Conservation (phyloP, 495 filamentous ascomycete genomes). For the Immersiella caudata region DNA sequence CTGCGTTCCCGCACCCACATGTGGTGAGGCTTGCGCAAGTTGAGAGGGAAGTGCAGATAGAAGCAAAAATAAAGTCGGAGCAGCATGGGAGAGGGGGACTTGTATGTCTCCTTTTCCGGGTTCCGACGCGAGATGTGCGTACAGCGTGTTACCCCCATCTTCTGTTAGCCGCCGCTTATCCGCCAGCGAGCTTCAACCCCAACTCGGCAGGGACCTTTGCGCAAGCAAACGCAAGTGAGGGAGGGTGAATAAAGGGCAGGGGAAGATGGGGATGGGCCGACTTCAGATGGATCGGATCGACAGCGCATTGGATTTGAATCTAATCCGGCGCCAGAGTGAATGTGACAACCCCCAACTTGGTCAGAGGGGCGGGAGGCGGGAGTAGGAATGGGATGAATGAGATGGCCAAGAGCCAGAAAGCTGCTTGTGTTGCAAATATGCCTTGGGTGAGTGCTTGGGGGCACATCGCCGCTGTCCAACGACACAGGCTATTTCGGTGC, state of each 20-base stretch:
- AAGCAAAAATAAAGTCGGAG: neutral
- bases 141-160: neutral
- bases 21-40: neutral
- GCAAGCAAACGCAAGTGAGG: neutral
- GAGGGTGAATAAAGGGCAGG: neutral
- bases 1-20: constrained; percentile 2
- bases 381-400: constrained; percentile 11
- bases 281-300: constrained; percentile 17
- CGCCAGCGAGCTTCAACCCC: constrained; percentile 3
- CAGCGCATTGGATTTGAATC: constrained; percentile 20
- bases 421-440: constrained; percentile 15
- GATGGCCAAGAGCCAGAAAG: constrained; percentile 12
- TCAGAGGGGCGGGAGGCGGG: neutral
- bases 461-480: constrained; percentile 3
- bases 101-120: neutral
- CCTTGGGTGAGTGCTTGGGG: constrained; percentile 7
- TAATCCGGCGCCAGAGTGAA: constrained; percentile 4
- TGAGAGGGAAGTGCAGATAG: neutral
- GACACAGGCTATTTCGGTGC: constrained; percentile 19
- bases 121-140: neutral
- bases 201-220: neutral
- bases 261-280: neutral
- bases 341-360: constrained; percentile 1
- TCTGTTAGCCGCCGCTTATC: no score
- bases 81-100: constrained; percentile 1